These are phyloP conservation scores for Keithomyces neogunnii DNA, from an alignment of 2,329 filamentous ascomycete genomes.

Conservation along the genomic window DNA sequence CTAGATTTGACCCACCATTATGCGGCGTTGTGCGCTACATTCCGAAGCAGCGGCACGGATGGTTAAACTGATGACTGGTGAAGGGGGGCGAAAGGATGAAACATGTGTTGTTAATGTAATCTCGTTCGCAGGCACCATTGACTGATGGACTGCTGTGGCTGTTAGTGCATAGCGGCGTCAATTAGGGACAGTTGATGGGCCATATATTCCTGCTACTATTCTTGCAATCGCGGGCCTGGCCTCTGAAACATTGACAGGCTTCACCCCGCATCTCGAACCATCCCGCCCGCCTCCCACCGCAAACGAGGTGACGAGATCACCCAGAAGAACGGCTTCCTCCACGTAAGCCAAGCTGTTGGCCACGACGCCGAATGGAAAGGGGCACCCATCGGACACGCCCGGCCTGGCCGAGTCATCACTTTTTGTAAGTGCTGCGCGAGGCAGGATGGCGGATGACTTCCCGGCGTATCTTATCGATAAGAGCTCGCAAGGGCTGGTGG, in stretches of 20 bases:
- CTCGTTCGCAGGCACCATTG: background rate
- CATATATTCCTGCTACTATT: slow-evolving; percentile 15
- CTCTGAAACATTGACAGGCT: slow-evolving; percentile 42
- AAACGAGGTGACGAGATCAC: slow-evolving; percentile 33
- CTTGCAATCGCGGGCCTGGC: slow-evolving; percentile 44
- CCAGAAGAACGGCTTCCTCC: slow-evolving; percentile 36
- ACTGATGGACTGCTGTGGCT: background rate
- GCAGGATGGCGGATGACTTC: no score
- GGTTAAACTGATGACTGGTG: slow-evolving; percentile 39
- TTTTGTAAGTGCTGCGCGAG: no score
- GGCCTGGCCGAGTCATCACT: slow-evolving; percentile 40
- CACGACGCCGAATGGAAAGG: slow-evolving; percentile 39
- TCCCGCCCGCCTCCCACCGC: slow-evolving; percentile 39
- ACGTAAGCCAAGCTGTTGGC: slow-evolving; percentile 29
- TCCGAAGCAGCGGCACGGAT: slow-evolving; percentile 88
- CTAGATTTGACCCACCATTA: slow-evolving; percentile 95
- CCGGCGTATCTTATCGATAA: background rate
- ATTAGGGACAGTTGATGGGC: background rate
- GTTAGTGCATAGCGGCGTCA: background rate
- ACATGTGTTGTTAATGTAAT: background rate
- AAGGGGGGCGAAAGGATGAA: background rate
- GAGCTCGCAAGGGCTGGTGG: background rate
- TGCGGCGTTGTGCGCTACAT: slow-evolving; percentile 86
- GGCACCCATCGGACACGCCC: slow-evolving; percentile 40
- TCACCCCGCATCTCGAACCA: slow-evolving; percentile 39